Evolutionary conservation across 2,329 filamentous ascomycete genomes (phyloP).

Genomic region (Alternaria brassicicola): DNA sequence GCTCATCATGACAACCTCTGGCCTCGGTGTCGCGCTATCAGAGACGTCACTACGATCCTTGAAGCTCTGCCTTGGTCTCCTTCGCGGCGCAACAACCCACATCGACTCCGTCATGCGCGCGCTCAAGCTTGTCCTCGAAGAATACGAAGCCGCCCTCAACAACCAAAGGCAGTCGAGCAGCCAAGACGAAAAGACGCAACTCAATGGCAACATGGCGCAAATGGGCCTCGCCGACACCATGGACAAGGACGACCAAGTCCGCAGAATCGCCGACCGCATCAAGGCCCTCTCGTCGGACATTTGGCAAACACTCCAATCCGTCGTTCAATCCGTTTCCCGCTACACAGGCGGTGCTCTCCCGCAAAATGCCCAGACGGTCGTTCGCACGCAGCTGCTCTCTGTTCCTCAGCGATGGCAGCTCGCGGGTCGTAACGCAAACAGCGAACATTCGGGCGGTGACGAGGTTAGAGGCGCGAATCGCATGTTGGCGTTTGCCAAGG

Average conservation of each 20-base stretch:
- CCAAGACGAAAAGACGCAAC: conserved; percentile 18
- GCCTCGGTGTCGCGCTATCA: conserved; percentile 88
- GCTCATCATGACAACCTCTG: conserved; percentile 87
- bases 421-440: conserved; percentile 61
- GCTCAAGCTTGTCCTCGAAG: conserved; percentile 75
- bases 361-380: conserved; percentile 82
- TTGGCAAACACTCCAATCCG: conserved; percentile 68
- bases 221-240: conserved; percentile 23
- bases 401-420: conserved; percentile 82
- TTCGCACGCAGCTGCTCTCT: conserved; percentile 81
- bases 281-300: conserved; percentile 64
- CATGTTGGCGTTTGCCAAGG: conserved; percentile 83
- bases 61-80: conserved; percentile 80
- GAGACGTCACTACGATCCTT: conserved; percentile 84
- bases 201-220: conserved; percentile 24
- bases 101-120: conserved; percentile 76
- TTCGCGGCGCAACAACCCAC: conserved; percentile 81
- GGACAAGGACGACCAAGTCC: conserved; percentile 50
- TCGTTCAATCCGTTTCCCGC: conserved; percentile 83
- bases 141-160: conserved; percentile 69
- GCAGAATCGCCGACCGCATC: conserved; percentile 76
- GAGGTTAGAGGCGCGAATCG: conserved; percentile 69
- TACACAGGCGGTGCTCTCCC: conserved; percentile 92
- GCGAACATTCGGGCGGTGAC: conserved; percentile 29
- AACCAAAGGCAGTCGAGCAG: conserved; percentile 31